These are phyloP conservation scores for Pistacia integerrima DNA, from an alignment of 345 rosid species.

Conservation along the genomic window DNA sequence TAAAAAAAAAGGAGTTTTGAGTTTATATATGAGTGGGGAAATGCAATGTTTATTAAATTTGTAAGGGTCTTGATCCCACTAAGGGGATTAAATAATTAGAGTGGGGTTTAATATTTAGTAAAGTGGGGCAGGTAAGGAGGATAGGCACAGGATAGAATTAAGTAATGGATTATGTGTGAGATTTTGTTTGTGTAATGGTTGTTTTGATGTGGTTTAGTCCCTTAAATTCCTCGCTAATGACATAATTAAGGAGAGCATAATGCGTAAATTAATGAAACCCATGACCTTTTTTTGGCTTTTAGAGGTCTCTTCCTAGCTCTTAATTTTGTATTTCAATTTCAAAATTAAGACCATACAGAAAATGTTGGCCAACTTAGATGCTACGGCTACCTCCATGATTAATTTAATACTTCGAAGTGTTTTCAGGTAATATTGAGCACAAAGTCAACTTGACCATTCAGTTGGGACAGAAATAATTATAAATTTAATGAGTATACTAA, in stretches of 20 bases:
- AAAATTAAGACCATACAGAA: not conserved
- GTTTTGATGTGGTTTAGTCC: slow-evolving; percentile 3
- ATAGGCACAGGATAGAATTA: not conserved
- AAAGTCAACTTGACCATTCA: too few relatives aligned
- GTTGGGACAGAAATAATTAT: too few relatives aligned
- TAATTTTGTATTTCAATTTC: not conserved
- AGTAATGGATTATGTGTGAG: not conserved
- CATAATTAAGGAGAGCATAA: slow-evolving; percentile 15
- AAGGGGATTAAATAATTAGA: not conserved
- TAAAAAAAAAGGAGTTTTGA: not conserved
- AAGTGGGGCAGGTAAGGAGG: slow-evolving; percentile 28
- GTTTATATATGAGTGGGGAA: slow-evolving; percentile 1
- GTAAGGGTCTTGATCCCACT: not conserved
- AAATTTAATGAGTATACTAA: too few relatives aligned
- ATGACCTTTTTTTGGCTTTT: not conserved
- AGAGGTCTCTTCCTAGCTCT: not conserved
- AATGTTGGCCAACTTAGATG: not conserved
- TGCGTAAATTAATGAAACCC: slow-evolving; percentile 27
- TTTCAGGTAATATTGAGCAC: too few relatives aligned
- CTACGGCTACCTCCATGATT: too few relatives aligned
- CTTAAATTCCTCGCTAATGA: slow-evolving; percentile 29
- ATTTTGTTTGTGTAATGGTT: slow-evolving; percentile 20
- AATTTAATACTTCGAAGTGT: too few relatives aligned
- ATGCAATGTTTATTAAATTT: not conserved
- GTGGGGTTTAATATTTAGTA: not conserved